These are phyloP conservation scores for Leucocoprinus leucothites DNA, from an alignment of 768 basidiomycete species.

Conservation along the genomic window DNA sequence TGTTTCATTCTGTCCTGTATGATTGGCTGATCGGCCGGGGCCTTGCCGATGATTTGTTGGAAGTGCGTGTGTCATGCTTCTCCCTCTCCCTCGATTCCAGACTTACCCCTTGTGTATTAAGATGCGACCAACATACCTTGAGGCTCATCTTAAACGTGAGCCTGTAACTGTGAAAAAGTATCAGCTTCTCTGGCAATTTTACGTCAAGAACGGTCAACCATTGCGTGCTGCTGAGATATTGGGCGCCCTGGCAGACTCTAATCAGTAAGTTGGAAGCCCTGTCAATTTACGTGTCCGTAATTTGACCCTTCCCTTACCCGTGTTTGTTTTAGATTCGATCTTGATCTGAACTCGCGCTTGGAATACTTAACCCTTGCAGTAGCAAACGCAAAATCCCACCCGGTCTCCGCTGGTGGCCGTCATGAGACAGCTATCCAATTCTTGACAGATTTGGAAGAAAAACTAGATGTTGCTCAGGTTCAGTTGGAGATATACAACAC, in stretches of 20 bases:
- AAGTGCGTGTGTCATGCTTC: slow-evolving; percentile 49
- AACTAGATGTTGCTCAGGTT: slow-evolving; percentile 94
- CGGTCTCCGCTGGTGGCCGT: slow-evolving; percentile 68
- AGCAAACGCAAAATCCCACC: slow-evolving; percentile 94
- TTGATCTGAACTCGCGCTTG: slow-evolving; percentile 70
- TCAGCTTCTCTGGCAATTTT: slow-evolving; percentile 95
- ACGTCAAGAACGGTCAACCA: slow-evolving; percentile 88
- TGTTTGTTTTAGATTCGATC: slow-evolving; percentile 49
- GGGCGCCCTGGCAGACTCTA: slow-evolving; percentile 77
- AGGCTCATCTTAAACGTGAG: slow-evolving; percentile 81
- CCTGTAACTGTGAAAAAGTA: slow-evolving; percentile 78
- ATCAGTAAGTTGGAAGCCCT: slow-evolving; percentile 50
- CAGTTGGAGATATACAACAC: slow-evolving; percentile 87
- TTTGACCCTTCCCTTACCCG: neutral
- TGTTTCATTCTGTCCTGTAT: slow-evolving; percentile 93
- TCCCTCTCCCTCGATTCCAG: neutral
- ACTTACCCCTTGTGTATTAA: slow-evolving; percentile 25
- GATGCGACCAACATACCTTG: slow-evolving; percentile 87
- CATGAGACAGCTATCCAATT: slow-evolving; percentile 94
- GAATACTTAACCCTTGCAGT: slow-evolving; percentile 94
- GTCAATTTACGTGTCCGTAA: neutral
- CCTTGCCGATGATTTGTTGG: slow-evolving; percentile 84
- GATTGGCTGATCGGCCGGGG: slow-evolving; percentile 87
- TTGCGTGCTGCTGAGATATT: slow-evolving; percentile 87
- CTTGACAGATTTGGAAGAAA: slow-evolving; percentile 92